Base-by-base conservation (phyloP, 345 rosid species). In the Cardiospermum halicacabum region DNA sequence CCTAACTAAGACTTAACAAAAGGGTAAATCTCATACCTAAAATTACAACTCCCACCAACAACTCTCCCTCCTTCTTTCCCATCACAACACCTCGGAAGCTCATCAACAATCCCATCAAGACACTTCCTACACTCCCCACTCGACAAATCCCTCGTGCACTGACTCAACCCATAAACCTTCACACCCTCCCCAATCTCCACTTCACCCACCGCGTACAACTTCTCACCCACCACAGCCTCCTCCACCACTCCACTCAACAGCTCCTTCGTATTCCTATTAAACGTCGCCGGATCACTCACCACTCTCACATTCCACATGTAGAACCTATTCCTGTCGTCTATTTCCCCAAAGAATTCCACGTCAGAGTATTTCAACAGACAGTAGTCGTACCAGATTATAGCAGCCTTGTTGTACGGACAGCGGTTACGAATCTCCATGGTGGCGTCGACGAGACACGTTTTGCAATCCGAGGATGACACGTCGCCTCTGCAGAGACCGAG, bases 401-500 rank as follows among this genome's bases (percentile, higher is more conserved):
- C 87, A 0, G 72, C 79, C 56, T 78, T 85, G 80, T 80, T 67
- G 67, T 30, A 10, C 0, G 92, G 89, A 66, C 92, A 87, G 26
- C 64, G 71, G 42, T 49, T 68, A 53, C 69, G 68, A 69, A 89
- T 78, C 74, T 81, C 82, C 0, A 75, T 51, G 47, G 77, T 69
- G 6, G 89, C 89, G 0, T 80, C 67, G 0, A 64, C 71, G 1
- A 82, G 55, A n/a, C 91, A 87, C 19, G 83, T 48, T 42, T 72
- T 69, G 72, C 94, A 89, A 8, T 79, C 84, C 0, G 75, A 18
- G 18, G 75, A n/a, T 2, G 86, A 66, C 37, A 77, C 83, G 25
- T 89, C 89, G 1, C 96, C 91, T 16, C 85, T 80, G 54, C 96
- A 86, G 27, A 87, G 85, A 5, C 84, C 74, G 0, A 83, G 81